Conservation (phyloP, 2,329 filamentous ascomycete genomes). For the Trichoderma aggressivum region DNA sequence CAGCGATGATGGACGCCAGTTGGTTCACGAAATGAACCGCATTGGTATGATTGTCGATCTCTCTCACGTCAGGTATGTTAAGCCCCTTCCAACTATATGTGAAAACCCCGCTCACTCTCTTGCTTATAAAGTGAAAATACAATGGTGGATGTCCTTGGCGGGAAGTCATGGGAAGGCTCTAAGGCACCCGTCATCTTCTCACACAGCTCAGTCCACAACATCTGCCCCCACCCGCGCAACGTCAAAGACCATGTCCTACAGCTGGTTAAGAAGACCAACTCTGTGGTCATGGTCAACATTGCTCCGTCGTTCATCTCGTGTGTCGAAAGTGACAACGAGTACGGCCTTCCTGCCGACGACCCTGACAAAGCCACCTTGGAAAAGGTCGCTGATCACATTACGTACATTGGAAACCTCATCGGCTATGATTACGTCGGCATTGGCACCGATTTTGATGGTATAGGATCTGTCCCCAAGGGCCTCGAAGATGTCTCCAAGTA, state of each 20-base stretch:
- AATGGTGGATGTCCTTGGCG: constrained; percentile 77
- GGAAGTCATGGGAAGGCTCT: constrained; percentile 65
- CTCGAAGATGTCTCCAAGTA: constrained; percentile 84
- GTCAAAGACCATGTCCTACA: constrained; percentile 80
- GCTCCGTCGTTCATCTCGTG: constrained; percentile 80
- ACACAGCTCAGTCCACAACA: constrained; percentile 74
- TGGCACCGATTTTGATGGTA: constrained; percentile 87
- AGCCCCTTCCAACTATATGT: background rate
- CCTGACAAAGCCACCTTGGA: constrained; percentile 67
- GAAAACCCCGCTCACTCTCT: background rate
- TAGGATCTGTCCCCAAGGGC: constrained; percentile 62
- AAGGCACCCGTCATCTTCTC: constrained; percentile 83
- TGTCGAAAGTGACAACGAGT: constrained; percentile 52
- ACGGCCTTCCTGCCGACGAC: constrained; percentile 66
- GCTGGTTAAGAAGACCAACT: constrained; percentile 68
- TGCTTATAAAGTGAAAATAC: constrained; percentile 60
- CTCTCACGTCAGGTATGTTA: constrained; percentile 57
- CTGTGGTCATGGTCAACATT: constrained; percentile 91
- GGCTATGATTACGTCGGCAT: constrained; percentile 86
- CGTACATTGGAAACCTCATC: constrained; percentile 76
- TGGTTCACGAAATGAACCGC: constrained; percentile 89
- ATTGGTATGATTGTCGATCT: constrained; percentile 93
- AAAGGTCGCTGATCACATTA: constrained; percentile 77
- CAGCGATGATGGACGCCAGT: constrained; percentile 61
- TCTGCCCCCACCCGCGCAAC: constrained; percentile 88